Base-by-base conservation (phyloP, 192 early-diverging fungal genomes). In the Coemansia sp. region DNA sequence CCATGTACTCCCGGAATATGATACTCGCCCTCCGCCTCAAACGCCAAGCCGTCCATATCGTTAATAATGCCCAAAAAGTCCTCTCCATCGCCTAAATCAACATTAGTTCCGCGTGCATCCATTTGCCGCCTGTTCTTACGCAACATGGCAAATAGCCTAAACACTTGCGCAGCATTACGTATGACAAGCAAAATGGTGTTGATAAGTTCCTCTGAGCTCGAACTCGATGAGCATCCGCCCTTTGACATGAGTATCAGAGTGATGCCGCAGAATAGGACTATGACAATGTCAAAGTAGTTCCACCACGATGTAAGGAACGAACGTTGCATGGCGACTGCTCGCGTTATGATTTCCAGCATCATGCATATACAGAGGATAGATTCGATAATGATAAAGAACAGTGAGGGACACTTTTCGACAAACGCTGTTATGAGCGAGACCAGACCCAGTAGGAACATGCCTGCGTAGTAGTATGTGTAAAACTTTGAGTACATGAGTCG, bases 131-230 rank as follows among this genome's bases (percentile, higher is more conserved):
- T 55, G 39, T 78, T 78, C 86, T 90, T 91, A 38, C 86, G 80
- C 31, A 90, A 51, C 83, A 90, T 90, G 27, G 87, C 85, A 38
- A 90, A 69, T 4, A 93, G 80, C n/a, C 91, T 72, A 68, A 88
- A 86, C 14, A 86, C 84, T 70, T 93, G 91, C 1, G 89, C 82
- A 0, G 80, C 78, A 70, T 94, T 94, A 58, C 92, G 82, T n/a
- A 91, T 73, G n/a, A 91, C 87, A 12, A 94, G 62, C 27, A 94
- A 51, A 15, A 91, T 62, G 7, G 90, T 91, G 63, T 92, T 91
- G 37, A 94, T 67, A 27, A 92, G 75, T 57, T 90, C 89, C 69
- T 94, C 92, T 4, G 81, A 81, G 58, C 84, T 85, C 29, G 89
- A 85, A 10, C 84, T 77, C 0, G 78, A 80, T 21, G 90, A 89